Conservation (phyloP, 768 basidiomycete genomes). For the Cubamyces sp. region DNA sequence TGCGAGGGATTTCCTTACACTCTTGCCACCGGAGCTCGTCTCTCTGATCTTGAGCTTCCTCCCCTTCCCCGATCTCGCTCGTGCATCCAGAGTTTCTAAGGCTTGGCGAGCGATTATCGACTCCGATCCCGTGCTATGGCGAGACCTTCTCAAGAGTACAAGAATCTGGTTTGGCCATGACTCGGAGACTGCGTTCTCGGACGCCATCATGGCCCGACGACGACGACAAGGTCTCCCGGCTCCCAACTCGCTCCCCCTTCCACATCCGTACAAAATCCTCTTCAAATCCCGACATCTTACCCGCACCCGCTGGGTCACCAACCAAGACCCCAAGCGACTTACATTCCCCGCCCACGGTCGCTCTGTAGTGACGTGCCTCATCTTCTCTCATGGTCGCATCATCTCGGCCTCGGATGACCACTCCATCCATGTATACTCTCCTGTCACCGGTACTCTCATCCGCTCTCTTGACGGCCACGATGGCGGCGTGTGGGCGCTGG, state of each 20-base stretch:
- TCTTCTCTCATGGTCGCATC: conserved; percentile 93
- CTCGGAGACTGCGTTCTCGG: conserved; percentile 80
- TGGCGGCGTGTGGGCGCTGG: conserved; percentile 97
- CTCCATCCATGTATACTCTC: conserved; percentile 93
- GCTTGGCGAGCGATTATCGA: conserved; percentile 94
- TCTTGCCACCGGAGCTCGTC: conserved; percentile 90
- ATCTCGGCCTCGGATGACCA: conserved; percentile 98
- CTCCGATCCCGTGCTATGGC: conserved; percentile 88
- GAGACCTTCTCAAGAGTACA: conserved; percentile 79
- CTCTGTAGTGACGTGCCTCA: conserved; percentile 92
- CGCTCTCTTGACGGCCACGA: conserved; percentile 87
- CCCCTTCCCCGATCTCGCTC: conserved; percentile 79
- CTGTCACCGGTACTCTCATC: conserved; percentile 75
- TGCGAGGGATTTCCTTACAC: conserved; percentile 91
- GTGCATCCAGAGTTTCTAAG: conserved; percentile 86
- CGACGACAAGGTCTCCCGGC: conserved; percentile 43
- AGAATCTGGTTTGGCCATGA: conserved; percentile 90
- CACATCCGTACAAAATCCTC: conserved; percentile 89
- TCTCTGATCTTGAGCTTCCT: conserved; percentile 87
- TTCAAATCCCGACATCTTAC: conserved; percentile 91
- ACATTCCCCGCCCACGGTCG: conserved; percentile 88
- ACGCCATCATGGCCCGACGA: conserved; percentile 67
- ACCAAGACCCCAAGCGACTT: conserved; percentile 71
- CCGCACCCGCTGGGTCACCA: conserved; percentile 77
- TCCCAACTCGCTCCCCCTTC: conserved; percentile 61